Percentiles rank a stretch among this genome's conserved stretches.
Evolutionary conservation across 225 moss, liverwort and hornwort genomes (phyloP).

Genomic region (Antitrichia curtipendula): DNA sequence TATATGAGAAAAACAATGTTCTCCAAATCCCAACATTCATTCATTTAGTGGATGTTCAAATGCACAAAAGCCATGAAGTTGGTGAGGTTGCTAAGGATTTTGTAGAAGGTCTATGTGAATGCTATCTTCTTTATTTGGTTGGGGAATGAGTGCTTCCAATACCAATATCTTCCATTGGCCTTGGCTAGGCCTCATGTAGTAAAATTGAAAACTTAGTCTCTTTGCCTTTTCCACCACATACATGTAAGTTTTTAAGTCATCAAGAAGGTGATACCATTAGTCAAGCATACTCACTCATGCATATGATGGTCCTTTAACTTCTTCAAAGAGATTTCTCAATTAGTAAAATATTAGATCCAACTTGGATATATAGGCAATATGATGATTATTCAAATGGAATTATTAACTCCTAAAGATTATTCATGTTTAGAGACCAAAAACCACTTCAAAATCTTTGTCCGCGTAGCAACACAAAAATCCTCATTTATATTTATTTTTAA

Average conservation of each 20-base stretch:
- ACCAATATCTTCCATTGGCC: constrained; percentile 17
- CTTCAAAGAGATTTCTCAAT: neutral
- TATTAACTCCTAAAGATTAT: neutral
- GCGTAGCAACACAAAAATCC: neutral
- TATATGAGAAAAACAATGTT: neutral
- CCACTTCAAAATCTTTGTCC: accelerated
- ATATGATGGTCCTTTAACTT: neutral
- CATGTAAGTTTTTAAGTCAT: neutral
- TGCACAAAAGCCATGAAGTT: neutral
- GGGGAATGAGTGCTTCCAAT: constrained; percentile 3
- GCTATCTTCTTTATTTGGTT: constrained; percentile 1
- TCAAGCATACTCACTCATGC: neutral
- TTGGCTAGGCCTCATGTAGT: neutral
- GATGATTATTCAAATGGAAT: neutral
- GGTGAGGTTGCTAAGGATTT: neutral
- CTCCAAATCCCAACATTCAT: neutral
- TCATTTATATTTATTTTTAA: neutral
- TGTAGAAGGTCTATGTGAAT: constrained; percentile 2
- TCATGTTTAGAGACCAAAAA: neutral
- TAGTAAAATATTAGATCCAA: neutral
- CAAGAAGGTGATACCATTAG: accelerated
- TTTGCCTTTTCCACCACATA: neutral
- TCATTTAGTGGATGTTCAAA: neutral
- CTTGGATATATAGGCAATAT: neutral
- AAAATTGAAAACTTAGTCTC: neutral